Evolutionary conservation across 352 stramenopile genomes (phyloP).

Genomic region (Phytophthora cryptogea): DNA sequence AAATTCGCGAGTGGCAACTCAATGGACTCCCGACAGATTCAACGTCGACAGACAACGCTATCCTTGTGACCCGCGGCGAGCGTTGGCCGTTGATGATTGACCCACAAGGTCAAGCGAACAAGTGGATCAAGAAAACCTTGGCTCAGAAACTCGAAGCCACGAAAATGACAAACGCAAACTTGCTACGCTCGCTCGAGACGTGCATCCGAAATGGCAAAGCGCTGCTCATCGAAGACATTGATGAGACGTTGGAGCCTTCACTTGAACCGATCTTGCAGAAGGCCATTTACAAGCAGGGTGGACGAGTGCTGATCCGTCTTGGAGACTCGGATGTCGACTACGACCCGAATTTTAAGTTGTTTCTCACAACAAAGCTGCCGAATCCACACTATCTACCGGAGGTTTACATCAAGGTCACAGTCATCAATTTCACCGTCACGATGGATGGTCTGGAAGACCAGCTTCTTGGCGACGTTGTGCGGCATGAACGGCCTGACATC

Average conservation of each 20-base stretch:
- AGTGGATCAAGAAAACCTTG: constrained; percentile 94
- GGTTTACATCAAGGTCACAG: constrained; percentile 96
- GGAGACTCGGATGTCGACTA: constrained; percentile 95
- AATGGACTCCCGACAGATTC: constrained; percentile 91
- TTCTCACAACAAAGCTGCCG: constrained; percentile 93
- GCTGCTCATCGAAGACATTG: constrained; percentile 93
- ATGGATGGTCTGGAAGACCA: constrained; percentile 94
- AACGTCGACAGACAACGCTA: constrained; percentile 94
- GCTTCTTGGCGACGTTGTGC: constrained; percentile 92
- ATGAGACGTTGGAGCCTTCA: constrained; percentile 91
- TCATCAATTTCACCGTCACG: constrained; percentile 97
- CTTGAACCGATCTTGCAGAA: constrained; percentile 94
- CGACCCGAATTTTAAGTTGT: constrained; percentile 91
- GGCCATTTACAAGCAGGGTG: constrained; percentile 92
- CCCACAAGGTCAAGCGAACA: constrained; percentile 93
- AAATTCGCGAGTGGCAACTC: constrained; percentile 94
- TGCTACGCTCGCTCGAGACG: constrained; percentile 89
- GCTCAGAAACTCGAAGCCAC: constrained; percentile 71
- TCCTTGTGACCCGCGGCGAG: constrained; percentile 89
- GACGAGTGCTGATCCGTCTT: constrained; percentile 87
- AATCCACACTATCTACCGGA: constrained; percentile 95
- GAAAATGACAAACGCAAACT: constrained; percentile 92
- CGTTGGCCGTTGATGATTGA: constrained; percentile 96
- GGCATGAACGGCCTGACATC: constrained; percentile 91
- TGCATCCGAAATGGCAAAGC: constrained; percentile 92